Evolutionary conservation across 352 stramenopile genomes (phyloP), one percentile per base, ranked within the genome.

Genomic region (Thalassiosira livingstoniorum): DNA sequence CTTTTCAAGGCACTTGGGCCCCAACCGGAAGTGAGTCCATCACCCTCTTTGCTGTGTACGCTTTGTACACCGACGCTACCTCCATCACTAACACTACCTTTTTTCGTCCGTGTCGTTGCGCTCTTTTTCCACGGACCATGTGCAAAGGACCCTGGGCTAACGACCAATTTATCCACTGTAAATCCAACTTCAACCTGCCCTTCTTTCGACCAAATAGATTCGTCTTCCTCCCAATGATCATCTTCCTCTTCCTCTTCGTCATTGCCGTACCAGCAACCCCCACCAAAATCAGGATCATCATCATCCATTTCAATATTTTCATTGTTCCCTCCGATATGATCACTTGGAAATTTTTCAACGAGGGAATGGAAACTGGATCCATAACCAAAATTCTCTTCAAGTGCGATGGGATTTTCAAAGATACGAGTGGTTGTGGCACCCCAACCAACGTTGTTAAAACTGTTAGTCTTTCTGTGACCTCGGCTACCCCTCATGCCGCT

Each of bases 171-270:
- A 75, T 88, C 77, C 39, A 83, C 35, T 47, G 43, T 76, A 13
- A 88, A 43, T 7, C 82, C 82, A 29, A 88, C 15, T 68, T 88
- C 82, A 43, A 88, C 54, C 61, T 85, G 32, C 21, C 76, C 76
- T 64, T 88, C 82, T 43, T 54, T 21, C 15, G 76, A 27, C 71
- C 72, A 83, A 47, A 72, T 69, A 3, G 64, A 27, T 15, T 53
- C 25, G 37, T 75, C 47, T 69, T 81, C 71, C 32, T 69, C 60
- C 35, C 65, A 37, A 18, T 13, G 18, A 4, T 4, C 18, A 13
- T 53, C 67, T 57, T 69, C 53, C 23, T 61, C 34, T 65, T 25
- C 10, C 35, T 77, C 35, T 23, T 45, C 63, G 54, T 72, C 43
- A 7, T 47, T 32, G 27, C 11, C 5, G 15, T 47, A 11, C 11